Evolutionary conservation across 2,329 filamentous ascomycete genomes (phyloP), one percentile per base, ranked within the genome.

Genomic region (Pseudogymnoascus verrucosus): DNA sequence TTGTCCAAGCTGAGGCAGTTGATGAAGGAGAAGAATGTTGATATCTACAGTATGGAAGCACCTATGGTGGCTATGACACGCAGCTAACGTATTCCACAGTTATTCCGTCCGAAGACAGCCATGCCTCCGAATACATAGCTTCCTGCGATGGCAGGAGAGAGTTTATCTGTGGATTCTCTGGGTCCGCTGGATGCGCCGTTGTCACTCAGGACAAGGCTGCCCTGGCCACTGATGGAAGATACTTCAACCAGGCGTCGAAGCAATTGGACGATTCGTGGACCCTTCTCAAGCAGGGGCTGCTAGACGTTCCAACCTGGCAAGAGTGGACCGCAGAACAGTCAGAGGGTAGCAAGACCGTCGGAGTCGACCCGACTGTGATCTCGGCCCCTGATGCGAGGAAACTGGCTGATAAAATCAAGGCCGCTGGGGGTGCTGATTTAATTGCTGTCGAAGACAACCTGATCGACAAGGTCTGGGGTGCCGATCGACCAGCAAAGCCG

Each of bases 61-160:
- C 36, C 68, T 68, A 66, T 47, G 64, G 68, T 68, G 62, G 63
- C 51, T 42, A 10, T 60, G 57, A 10, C 65, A 65, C 68, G 66
- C 67, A 64, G 62, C 28, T 65, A 65, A 63, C 67, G 68, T 67
- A 71, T 78, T 82, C 63, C 60, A 57, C 74, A 98, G 93, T 99
- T 73, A 85, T 98, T 5, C 95, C 95, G 0, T 97, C 93, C 36
- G 95, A 98, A 83, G 95, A 99, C 75, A 93, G 91, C 74, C 95
- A 99, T 75, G 91, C 93, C 69, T 98, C 93, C 69, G 95, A 99
- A 79, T 99, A 99, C 77, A 97, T 97, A 75, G 95, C 95, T 61
- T 87, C 89, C n/a, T 96, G 91, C 74, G 95, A 99, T 79, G 93
- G 84, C 66, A 87, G 95, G 69, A 88, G 95, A 80, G 91, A 88